A percentile compares a stretch with the other conserved stretches of the same genome.
Evolutionary conservation across 306 rosid species (phyloP).

Genomic region (Acacia acuminata): DNA sequence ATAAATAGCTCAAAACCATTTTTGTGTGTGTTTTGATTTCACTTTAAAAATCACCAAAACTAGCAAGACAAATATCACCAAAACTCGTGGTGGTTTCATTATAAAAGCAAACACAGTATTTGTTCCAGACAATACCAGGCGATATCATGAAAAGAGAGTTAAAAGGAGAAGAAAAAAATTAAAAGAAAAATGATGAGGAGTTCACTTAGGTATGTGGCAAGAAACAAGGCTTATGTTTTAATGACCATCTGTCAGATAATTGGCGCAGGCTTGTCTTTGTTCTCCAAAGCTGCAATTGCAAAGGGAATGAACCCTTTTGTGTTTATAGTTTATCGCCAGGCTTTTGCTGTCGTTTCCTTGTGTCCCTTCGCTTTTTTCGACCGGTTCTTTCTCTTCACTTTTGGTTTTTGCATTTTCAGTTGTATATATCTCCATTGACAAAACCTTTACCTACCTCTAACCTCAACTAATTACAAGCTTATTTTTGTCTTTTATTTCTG

Average conservation of each 20-base stretch:
- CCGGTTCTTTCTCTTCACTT: slow-evolving; percentile 44
- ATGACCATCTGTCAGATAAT: slow-evolving; percentile 64
- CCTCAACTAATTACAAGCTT: background rate
- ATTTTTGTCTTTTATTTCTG: slow-evolving; percentile 18
- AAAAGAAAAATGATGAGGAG: slow-evolving; percentile 42
- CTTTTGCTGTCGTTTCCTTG: slow-evolving; percentile 68
- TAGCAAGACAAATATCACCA: too few relatives aligned
- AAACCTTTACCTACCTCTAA: background rate
- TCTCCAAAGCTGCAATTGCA: slow-evolving; percentile 85
- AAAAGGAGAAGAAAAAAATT: background rate
- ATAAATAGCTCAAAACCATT: background rate
- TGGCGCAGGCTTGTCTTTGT: slow-evolving; percentile 88
- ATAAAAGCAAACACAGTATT: background rate
- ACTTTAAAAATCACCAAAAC: too few relatives aligned
- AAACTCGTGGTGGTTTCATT: background rate
- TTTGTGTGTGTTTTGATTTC: too few relatives aligned
- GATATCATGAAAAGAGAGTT: background rate
- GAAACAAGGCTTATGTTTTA: slow-evolving; percentile 63
- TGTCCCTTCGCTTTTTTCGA: slow-evolving; percentile 79
- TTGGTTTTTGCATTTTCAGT: background rate
- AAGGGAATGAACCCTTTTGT: slow-evolving; percentile 87
- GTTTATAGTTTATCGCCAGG: slow-evolving; percentile 92
- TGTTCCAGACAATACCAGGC: background rate
- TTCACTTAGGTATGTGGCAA: slow-evolving; percentile 21
- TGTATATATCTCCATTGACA: too few relatives aligned